Conservation (phyloP, 495 filamentous ascomycete species). For the Neurospora sp. region DNA sequence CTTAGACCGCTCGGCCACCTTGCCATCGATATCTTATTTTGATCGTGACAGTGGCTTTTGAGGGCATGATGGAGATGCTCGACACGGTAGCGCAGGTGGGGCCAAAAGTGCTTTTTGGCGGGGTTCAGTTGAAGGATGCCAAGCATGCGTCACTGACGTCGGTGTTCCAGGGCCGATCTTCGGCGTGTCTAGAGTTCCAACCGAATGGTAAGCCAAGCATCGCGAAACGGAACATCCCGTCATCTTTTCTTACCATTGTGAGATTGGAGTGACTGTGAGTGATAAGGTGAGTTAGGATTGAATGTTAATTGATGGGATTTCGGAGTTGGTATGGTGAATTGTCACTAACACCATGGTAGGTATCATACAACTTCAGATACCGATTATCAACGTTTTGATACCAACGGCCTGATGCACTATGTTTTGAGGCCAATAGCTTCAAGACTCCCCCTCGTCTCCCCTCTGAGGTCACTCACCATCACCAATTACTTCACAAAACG, state of each 20-base stretch:
- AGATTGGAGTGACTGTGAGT: background rate
- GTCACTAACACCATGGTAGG: background rate
- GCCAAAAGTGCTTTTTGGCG: background rate
- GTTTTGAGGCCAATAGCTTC: background rate
- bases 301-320: background rate
- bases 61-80: background rate
- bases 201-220: background rate
- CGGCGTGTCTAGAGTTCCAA: background rate
- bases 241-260: background rate
- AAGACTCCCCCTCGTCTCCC: background rate
- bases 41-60: background rate
- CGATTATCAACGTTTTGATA: background rate
- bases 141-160: background rate
- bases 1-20: constrained; percentile 26
- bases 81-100: background rate
- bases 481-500: background rate
- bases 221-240: background rate
- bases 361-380: background rate
- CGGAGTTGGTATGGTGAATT: background rate
- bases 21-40: constrained; percentile 2
- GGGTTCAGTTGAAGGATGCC: background rate
- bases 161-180: background rate
- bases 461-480: background rate
- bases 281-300: background rate
- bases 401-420: background rate